A percentile compares a stretch with the other conserved stretches of the same genome.
phyloP scores from a whole-genome alignment of 2,329 filamentous ascomycete species.

The Neonectria ditissima region DNA sequence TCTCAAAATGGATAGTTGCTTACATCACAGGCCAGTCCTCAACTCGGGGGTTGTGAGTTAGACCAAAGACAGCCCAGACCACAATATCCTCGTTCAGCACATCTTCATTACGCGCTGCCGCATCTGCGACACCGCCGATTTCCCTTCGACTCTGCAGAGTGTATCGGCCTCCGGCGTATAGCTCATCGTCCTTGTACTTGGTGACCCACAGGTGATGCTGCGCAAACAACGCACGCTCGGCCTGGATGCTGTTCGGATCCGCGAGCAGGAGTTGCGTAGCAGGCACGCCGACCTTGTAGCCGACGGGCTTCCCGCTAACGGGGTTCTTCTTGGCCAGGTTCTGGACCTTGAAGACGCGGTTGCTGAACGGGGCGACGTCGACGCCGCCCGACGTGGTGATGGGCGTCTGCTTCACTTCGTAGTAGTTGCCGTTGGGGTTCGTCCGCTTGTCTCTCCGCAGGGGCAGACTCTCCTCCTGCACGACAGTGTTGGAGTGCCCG shows the following conservation, averaged over 20 bases:
- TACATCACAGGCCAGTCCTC: conserved; percentile 78
- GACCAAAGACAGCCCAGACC: conserved; percentile 68
- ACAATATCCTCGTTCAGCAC: conserved; percentile 64
- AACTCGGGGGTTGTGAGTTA: conserved; percentile 73
- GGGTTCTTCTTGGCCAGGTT: conserved; percentile 58
- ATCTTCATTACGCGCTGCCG: conserved; percentile 58
- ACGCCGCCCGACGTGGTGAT: conserved; percentile 59
- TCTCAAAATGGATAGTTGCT: conserved; percentile 34
- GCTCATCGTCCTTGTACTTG: conserved; percentile 57
- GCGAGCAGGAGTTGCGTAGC: conserved; percentile 56
- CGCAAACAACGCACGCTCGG: conserved; percentile 56
- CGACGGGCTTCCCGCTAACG: conserved; percentile 58
- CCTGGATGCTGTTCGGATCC: conserved; percentile 54
- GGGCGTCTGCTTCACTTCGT: conserved; percentile 57
- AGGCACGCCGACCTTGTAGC: conserved; percentile 60
- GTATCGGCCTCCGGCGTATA: conserved; percentile 58
- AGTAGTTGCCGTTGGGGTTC: conserved; percentile 64
- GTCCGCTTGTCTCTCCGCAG: conserved; percentile 55
- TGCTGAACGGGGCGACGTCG: conserved; percentile 61
- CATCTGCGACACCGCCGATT: conserved; percentile 52
- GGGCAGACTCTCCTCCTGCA: conserved; percentile 54
- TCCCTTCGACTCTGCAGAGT: conserved; percentile 55
- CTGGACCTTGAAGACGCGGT: conserved; percentile 63
- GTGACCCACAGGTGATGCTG: conserved; percentile 61
- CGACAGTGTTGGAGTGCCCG: conserved; percentile 67